These are phyloP conservation scores for Cucurbita pepo DNA, from an alignment of 306 rosid species.

Conservation along the genomic window DNA sequence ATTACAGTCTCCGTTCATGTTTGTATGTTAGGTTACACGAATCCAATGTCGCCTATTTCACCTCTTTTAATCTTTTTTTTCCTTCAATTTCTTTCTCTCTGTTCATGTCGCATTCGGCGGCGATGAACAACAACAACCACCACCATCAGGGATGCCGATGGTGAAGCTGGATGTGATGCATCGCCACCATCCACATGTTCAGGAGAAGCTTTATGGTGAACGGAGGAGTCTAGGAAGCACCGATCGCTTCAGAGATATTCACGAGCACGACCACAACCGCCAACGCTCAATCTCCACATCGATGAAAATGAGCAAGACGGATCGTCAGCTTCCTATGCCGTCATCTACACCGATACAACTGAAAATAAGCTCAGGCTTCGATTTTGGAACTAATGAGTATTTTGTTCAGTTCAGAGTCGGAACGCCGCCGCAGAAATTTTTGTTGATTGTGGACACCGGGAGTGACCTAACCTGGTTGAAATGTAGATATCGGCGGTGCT, in stretches of 20 bases:
- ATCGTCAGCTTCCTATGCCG: neutral
- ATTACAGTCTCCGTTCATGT: neutral
- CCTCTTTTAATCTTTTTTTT: neutral
- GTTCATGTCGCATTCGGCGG: neutral
- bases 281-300: neutral
- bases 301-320: neutral
- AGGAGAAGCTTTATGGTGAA: neutral
- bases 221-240: no score
- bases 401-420: slow-evolving; percentile 49
- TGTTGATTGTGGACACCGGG: slow-evolving; percentile 58
- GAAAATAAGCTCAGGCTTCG: slow-evolving; percentile 37
- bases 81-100: neutral
- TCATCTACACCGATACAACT: slow-evolving; percentile 9
- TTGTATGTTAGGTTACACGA: slow-evolving; percentile 2
- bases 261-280: neutral
- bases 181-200: neutral
- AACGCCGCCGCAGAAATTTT: slow-evolving; percentile 35
- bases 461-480: slow-evolving; percentile 73
- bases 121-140: neutral
- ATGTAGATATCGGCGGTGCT: slow-evolving; percentile 15
- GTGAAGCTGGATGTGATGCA: neutral
- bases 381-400: slow-evolving; percentile 40
- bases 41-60: neutral
- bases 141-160: no score
- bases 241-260: neutral